Evolutionary conservation across 257 asterid species (phyloP).

Genomic region (Anisodus tanguticus): DNA sequence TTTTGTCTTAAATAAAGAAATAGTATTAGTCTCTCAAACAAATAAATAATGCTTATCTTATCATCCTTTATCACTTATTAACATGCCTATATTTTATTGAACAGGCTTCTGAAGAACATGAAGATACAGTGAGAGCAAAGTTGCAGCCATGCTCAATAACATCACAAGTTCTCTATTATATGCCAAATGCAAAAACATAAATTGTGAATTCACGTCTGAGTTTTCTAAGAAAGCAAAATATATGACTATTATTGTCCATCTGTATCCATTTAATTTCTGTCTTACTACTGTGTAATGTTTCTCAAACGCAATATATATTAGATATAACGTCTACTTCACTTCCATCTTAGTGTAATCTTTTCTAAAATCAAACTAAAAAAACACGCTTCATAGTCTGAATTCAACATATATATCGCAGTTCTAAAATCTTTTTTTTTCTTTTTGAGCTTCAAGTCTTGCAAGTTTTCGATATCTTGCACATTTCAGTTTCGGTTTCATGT

Average conservation of each 20-base stretch:
- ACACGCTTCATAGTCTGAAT: neutral
- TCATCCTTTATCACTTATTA: slow-evolving; percentile 6
- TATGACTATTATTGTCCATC: neutral
- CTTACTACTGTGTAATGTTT: neutral
- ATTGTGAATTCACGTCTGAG: slow-evolving; percentile 3
- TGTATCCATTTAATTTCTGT: neutral
- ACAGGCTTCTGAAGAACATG: slow-evolving; percentile 78
- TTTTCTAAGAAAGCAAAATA: slow-evolving; percentile 1
- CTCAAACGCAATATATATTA: neutral
- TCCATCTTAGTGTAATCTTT: neutral
- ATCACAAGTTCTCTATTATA: neutral
- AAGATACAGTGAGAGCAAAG: slow-evolving; percentile 48
- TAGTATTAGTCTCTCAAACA: neutral
- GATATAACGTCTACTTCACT: neutral
- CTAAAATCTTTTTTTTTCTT: neutral
- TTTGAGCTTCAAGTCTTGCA: neutral
- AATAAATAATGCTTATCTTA: neutral
- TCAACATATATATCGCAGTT: neutral
- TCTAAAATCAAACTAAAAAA: neutral
- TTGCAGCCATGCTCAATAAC: slow-evolving; percentile 9
- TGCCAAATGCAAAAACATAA: neutral
- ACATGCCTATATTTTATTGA: slow-evolving; percentile 1
- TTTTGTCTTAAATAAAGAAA: neutral
- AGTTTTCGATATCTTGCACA: neutral
- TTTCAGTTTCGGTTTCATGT: neutral